Evolutionary conservation across 2,329 filamentous ascomycete species (phyloP), one percentile per base, ranked within the genome.

Genomic region (Apiospora malaysiana): DNA sequence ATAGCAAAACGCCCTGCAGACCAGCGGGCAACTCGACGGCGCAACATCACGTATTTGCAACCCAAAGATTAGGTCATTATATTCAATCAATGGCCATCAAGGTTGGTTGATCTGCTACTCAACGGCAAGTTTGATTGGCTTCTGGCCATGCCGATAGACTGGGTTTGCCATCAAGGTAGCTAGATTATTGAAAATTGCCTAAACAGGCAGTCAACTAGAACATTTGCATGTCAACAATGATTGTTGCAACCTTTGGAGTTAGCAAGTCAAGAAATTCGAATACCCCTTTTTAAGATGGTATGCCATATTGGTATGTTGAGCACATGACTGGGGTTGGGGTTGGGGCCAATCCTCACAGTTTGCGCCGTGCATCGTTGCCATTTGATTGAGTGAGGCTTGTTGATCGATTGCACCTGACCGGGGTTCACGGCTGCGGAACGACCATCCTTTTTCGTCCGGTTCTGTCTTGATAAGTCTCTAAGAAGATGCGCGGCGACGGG

Each of bases 121-220:
- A 6, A 56, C n/a, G 5, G 12, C n/a, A n/a, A 51, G 25, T 14
- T 3, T 56, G 4, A 56, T 56, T 56, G 49, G 49, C 23, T 27
- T 25, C 18, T 27, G 51, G 27, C 16, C 8, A n/a, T 40, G 27
- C 42, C 42, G n/a, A 10, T n/a, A 32, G n/a, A 32, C n/a, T 32
- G 32, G n/a, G 8, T 9, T n/a, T 32, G 56, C 56, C 56, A 63
- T 63, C 56, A 63, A 63, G 56, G 56, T 63, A 40, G 56, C 32
- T 40, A 21, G 56, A 10, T 14, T 63, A 40, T 63, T 40, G 32
- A 2, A 12, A 4, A 37, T n/a, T 23, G 18, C 56, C 56, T 21
- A 14, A 40, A 37, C 10, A 32, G 51, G 27, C 18, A 37, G 25
- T 37, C 27, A 32, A 37, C 27, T 5, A 25, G 23, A 25, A 49